A percentile compares a stretch with the other conserved stretches of the same genome.
Evolutionary conservation across 1,284 basidiomycete species (phyloP).

Genomic region (Sanghuangporus sanghuang): DNA sequence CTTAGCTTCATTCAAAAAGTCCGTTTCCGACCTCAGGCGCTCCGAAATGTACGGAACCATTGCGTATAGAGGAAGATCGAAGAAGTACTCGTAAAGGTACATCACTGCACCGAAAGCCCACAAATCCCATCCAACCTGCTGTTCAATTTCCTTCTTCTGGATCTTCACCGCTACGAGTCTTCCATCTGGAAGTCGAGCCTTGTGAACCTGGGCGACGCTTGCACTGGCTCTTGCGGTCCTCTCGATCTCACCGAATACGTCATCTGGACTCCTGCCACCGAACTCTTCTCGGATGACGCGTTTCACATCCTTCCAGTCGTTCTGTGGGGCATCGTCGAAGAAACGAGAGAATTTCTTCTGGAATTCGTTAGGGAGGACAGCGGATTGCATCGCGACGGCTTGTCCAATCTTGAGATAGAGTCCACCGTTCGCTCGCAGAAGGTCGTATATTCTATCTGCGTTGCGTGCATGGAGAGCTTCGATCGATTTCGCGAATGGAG

Average conservation of each 20-base stretch:
- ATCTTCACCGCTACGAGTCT: conserved; percentile 82
- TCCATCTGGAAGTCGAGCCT: conserved; percentile 56
- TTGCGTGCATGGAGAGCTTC: conserved; percentile 78
- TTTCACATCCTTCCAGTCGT: conserved; percentile 67
- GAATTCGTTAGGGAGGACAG: conserved; percentile 76
- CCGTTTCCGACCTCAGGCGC: conserved; percentile 77
- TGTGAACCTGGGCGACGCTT: conserved; percentile 87
- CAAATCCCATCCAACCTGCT: conserved; percentile 83
- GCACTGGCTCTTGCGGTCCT: conserved; percentile 75
- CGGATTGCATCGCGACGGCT: conserved; percentile 80
- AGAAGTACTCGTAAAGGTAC: conserved; percentile 73
- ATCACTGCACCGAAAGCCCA: conserved; percentile 48
- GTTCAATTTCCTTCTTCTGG: conserved; percentile 84
- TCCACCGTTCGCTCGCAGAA: conserved; percentile 78
- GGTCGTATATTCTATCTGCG: conserved; percentile 67
- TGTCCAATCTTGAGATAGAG: conserved; percentile 90
- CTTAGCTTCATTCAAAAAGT: conserved; percentile 70
- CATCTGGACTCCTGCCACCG: conserved; percentile 58
- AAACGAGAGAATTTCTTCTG: conserved; percentile 76
- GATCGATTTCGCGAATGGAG: conserved; percentile 58
- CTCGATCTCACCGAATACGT: conserved; percentile 76
- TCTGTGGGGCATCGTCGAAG: conserved; percentile 83
- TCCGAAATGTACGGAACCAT: conserved; percentile 79
- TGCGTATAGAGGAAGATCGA: conserved; percentile 75
- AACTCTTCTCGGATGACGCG: conserved; percentile 72